Base-by-base conservation (phyloP, 768 basidiomycete species). In the Boletus tomentosulus region DNA sequence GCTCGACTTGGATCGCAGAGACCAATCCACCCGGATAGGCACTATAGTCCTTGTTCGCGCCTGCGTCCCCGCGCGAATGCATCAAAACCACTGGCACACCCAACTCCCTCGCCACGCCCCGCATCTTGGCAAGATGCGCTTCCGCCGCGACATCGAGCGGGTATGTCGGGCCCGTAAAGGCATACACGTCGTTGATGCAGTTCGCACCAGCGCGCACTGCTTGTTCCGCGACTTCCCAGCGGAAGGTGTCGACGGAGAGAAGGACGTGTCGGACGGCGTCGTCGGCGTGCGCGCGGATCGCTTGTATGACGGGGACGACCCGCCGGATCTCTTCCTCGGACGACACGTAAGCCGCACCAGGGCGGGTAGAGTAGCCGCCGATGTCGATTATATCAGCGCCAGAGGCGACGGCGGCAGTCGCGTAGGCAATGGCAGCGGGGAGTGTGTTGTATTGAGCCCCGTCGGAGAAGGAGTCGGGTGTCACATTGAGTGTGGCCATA, bases 391-490 rank as follows among this genome's bases (percentile, higher is more conserved):
- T 89, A 53, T 83, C 77, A 0, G 89, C 86, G 1, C 87, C 87
- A 1, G 74, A 74, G 0, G 68, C 56, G 2, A 84, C 73, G 0
- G 91, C 77, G 4, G 71, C 48, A 4, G 64, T 57, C 0, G 77
- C 74, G 56, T 86, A 88, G 3, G 65, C 61, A 15, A 92, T 62
- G 0, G 87, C 89, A 10, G 75, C 66, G 0, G 77, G 59, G 11
- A 85, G 58, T 0, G 76, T 77, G 56, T 78, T 75, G 66, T 87
- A 76, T 19, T 70, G 65, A 1, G 84, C 78, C 10, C 93, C 93
- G 57, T 98, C 94, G 0, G 95, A 98, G 72, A 98, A 98, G 0
- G 95, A 97, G 71, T 99, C 96, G 3, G 96, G 95, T 0, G 96
- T 98, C 6, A 80, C 80, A 66, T 98, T 98, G 53, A 99, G 79